phyloP scores from a whole-genome alignment of 306 rosid genomes.

The Crotalaria pallida region DNA sequence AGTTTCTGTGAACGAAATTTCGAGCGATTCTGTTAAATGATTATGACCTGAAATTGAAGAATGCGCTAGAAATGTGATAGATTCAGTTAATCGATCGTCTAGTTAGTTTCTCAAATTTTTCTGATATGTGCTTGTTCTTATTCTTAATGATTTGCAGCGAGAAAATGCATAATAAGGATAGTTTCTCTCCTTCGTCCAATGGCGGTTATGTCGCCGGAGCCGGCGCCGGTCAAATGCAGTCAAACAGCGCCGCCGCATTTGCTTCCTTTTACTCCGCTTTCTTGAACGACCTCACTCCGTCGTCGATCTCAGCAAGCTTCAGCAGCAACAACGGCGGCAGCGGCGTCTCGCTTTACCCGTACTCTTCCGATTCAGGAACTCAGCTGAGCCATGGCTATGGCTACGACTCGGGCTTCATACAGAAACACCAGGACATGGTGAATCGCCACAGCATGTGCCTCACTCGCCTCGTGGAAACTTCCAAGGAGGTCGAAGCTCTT shows the following conservation, averaged over 20 bases:
- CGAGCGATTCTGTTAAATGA: too few relatives aligned
- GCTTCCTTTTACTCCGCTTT: conserved; percentile 43
- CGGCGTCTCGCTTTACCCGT: conserved; percentile 20
- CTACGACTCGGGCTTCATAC: conserved; percentile 45
- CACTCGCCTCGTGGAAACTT: conserved; percentile 54
- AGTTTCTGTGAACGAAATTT: too few relatives aligned
- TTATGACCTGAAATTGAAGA: neutral
- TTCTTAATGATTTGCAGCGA: conserved; percentile 19
- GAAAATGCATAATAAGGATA: conserved; percentile 48
- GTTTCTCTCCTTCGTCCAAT: conserved; percentile 32
- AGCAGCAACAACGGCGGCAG: conserved; percentile 16
- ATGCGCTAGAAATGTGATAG: neutral
- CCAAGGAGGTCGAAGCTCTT: conserved; percentile 67
- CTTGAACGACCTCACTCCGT: conserved; percentile 26
- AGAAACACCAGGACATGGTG: conserved; percentile 87
- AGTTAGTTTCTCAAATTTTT: neutral
- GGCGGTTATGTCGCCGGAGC: conserved; percentile 30
- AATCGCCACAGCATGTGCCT: conserved; percentile 80
- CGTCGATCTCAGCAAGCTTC: conserved; percentile 24
- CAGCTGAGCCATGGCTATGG: conserved; percentile 22
- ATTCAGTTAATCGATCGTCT: conserved; percentile 1
- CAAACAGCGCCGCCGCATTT: conserved; percentile 25
- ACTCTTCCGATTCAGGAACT: conserved; percentile 31
- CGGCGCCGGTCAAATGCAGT: conserved; percentile 22
- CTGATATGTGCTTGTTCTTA: neutral